Evolutionary conservation across 352 stramenopile genomes (phyloP), one percentile per base, ranked within the genome.

Genomic region (Thraustotheca clavata): DNA sequence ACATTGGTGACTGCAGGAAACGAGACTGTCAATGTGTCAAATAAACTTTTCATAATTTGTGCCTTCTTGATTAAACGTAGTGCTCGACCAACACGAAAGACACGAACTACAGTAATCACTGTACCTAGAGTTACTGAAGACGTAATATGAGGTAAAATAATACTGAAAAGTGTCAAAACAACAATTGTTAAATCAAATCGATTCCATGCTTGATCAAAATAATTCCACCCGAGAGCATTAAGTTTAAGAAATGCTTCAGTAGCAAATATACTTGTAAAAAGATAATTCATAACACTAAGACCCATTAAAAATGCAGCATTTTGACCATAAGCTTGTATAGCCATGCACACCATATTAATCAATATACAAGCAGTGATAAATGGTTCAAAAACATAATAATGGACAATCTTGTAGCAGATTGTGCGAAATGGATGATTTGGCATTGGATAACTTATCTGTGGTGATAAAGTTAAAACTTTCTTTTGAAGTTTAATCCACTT

Each of bases 1-100:
- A 98, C 91, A 68, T 98, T 97, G 54, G 77, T 88, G 24, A 96
- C 80, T 0, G 79, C 84, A 34, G 90, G 91, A 0, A 98, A 74
- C 31, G 85, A 76, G 14, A 90, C 77, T 11, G 97, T 41, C 24
- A 98, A 75, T 5, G 90, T 96, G 54, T 95, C 91, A 67, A 94
- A 72, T 46, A 98, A 65, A 59, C 96, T 91, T 59, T 95, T 83
- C 47, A 98, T 88, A 49, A 78, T 90, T 67, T 96, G 89, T 4
- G 91, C 91, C 6, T 86, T 75, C 27, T 91, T 91, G 11, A 96
- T 78, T 3, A 96, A 71, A 0, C 88, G 77, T 1, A 96, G 67
- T 35, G 95, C 88, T 20, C 88, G 74, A 0, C 84, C 95, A 31
- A 98, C 89, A 14, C 94, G 74, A 66, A 98, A 96, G 0, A 97